Conservation (phyloP, 768 basidiomycete genomes). For the Lenzites betulinus region DNA sequence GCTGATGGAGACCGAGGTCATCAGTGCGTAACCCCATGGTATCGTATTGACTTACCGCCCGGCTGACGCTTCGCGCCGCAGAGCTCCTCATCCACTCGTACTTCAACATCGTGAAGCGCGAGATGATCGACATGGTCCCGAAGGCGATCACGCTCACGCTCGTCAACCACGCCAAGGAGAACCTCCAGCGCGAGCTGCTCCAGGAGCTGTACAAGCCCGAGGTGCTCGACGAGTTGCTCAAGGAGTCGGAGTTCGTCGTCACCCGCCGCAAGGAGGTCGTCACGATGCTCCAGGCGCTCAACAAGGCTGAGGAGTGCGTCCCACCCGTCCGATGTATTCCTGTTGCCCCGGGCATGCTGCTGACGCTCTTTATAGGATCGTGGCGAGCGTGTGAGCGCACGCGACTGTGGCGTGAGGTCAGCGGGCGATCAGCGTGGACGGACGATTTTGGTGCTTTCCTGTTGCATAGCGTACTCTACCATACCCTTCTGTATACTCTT, state of each 20-base stretch:
- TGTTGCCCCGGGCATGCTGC: not conserved
- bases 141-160: slow-evolving; percentile 93
- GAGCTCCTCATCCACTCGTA: slow-evolving; percentile 96
- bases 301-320: slow-evolving; percentile 94
- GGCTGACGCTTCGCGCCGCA: slow-evolving; percentile 32
- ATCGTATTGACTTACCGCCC: not conserved
- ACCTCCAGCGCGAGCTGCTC: slow-evolving; percentile 89
- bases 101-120: slow-evolving; percentile 97
- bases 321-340: too few species aligned
- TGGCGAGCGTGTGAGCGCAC: slow-evolving; percentile 22
- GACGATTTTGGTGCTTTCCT: slow-evolving; percentile 16
- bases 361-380: slow-evolving; percentile 18
- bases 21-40: slow-evolving; percentile 70
- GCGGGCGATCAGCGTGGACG: not conserved
- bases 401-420: not conserved
- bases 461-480: slow-evolving; percentile 23
- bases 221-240: slow-evolving; percentile 90
- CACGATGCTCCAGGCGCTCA: slow-evolving; percentile 90
- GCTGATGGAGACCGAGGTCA: slow-evolving; percentile 98
- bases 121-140: slow-evolving; percentile 99
- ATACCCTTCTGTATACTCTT: slow-evolving; percentile 23
- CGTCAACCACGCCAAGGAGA: slow-evolving; percentile 92
- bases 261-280: slow-evolving; percentile 92
- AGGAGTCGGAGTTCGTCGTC: slow-evolving; percentile 91
- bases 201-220: slow-evolving; percentile 98